Conservation (phyloP, 2,329 filamentous ascomycete species). For the Orbilia ellipsospora region DNA sequence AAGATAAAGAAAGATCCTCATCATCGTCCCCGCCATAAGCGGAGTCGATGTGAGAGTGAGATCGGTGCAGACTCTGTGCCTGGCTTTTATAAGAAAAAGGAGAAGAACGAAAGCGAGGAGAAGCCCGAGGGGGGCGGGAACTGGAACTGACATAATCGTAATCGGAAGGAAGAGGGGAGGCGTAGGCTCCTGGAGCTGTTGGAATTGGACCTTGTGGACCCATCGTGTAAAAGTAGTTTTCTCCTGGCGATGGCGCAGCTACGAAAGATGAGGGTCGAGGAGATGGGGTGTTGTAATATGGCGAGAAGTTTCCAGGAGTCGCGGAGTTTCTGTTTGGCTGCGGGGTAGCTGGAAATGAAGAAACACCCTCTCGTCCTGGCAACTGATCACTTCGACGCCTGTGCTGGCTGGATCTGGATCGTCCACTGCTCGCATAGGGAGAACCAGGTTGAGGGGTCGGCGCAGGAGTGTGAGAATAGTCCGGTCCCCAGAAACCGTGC, state of each 20-base stretch:
- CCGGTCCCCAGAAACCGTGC: slow-evolving; percentile 52
- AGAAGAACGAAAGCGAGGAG: slow-evolving; percentile 55
- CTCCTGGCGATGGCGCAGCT: slow-evolving; percentile 47
- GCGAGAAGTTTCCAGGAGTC: slow-evolving; percentile 51
- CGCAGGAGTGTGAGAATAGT: slow-evolving; percentile 54
- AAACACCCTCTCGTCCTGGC: slow-evolving; percentile 48
- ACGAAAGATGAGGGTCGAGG: slow-evolving; percentile 47
- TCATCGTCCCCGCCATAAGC: slow-evolving; percentile 52
- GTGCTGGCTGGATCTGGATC: slow-evolving; percentile 42
- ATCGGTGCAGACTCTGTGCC: slow-evolving; percentile 54
- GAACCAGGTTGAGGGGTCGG: slow-evolving; percentile 55
- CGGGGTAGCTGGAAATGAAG: slow-evolving; percentile 52
- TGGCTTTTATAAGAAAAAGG: slow-evolving; percentile 39
- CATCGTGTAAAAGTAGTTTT: slow-evolving; percentile 49
- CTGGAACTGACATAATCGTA: slow-evolving; percentile 55
- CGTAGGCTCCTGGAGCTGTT: slow-evolving; percentile 38
- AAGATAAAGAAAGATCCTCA: slow-evolving; percentile 49
- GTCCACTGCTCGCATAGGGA: slow-evolving; percentile 48
- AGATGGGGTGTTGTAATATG: slow-evolving; percentile 52
- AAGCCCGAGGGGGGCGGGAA: slow-evolving; percentile 41
- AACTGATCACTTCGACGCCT: slow-evolving; percentile 54
- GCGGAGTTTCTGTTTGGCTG: slow-evolving; percentile 50
- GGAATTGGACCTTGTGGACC: slow-evolving; percentile 48
- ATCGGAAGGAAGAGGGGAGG: slow-evolving; percentile 47
- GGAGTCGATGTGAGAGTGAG: slow-evolving; percentile 52